phyloP scores from a whole-genome alignment of 768 basidiomycete species.

The Kwoniella heveanensis region DNA sequence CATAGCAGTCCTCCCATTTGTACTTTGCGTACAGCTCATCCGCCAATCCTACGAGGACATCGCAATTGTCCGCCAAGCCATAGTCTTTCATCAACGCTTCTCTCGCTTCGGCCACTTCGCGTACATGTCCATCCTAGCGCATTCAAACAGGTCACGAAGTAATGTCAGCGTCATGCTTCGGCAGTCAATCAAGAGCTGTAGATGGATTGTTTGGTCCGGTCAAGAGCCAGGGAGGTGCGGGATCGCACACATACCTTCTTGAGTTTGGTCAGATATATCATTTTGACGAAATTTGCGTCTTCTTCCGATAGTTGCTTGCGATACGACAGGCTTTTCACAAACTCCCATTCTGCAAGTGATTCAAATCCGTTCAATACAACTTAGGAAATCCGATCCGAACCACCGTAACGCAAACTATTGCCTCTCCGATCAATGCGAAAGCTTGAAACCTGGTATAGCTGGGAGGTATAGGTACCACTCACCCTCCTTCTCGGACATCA shows the following conservation, averaged over 20 bases:
- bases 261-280: constrained; percentile 88
- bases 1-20: constrained; percentile 91
- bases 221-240: too few relatives aligned
- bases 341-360: constrained; percentile 82
- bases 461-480: constrained; percentile 15
- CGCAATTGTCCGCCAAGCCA: constrained; percentile 84
- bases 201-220: too few relatives aligned
- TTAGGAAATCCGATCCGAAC: too few relatives aligned
- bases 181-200: too few relatives aligned
- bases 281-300: constrained; percentile 85
- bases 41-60: constrained; percentile 85
- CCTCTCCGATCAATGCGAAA: too few relatives aligned
- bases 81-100: constrained; percentile 79
- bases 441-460: too few relatives aligned
- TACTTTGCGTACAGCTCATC: constrained; percentile 85
- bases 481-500: constrained; percentile 98
- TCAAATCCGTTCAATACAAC: too few relatives aligned
- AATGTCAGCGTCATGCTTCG: too few relatives aligned
- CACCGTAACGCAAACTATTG: too few relatives aligned
- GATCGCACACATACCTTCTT: constrained; percentile 64
- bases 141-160: not conserved
- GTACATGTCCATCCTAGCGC: constrained; percentile 68
- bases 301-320: constrained; percentile 73
- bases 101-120: constrained; percentile 78
- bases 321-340: constrained; percentile 81